phyloP scores from a whole-genome alignment of 2,329 filamentous ascomycete species.

The Talaromyces islandicus region DNA sequence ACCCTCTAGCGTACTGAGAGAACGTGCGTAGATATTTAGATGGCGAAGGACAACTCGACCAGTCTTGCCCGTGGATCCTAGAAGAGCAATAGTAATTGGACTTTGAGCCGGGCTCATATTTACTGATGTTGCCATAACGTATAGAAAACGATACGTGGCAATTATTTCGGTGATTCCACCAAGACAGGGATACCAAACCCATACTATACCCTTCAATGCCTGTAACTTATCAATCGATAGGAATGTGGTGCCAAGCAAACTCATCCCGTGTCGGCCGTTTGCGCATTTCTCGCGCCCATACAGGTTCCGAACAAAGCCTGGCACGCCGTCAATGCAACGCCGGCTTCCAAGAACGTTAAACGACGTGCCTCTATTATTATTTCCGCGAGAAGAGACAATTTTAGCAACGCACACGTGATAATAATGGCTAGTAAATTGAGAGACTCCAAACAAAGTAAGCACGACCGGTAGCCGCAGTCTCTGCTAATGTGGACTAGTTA shows the following conservation, averaged over 20 bases:
- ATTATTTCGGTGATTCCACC: not conserved
- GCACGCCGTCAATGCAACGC: not conserved
- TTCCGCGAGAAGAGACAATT: not conserved
- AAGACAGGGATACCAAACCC: not conserved
- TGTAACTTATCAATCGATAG: too few species aligned
- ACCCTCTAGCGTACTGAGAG: not conserved
- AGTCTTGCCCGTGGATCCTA: not conserved
- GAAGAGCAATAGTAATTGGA: not conserved
- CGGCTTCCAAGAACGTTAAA: not conserved
- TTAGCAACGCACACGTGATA: not conserved
- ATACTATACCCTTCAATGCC: not conserved
- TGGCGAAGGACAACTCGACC: not conserved
- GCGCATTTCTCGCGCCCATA: not conserved
- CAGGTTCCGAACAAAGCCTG: not conserved
- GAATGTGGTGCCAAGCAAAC: not conserved
- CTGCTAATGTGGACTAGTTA: not conserved
- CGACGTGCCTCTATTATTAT: not conserved
- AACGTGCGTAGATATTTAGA: not conserved
- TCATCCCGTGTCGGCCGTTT: not conserved
- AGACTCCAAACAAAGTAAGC: too few species aligned
- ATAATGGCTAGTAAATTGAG: not conserved
- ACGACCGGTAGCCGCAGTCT: too few species aligned
- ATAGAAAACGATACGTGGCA: not conserved
- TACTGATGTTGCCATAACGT: not conserved
- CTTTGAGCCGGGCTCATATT: not conserved